Evolutionary conservation across 2,329 filamentous ascomycete species (phyloP).

Genomic region (Rhynchosporium graminicola): DNA sequence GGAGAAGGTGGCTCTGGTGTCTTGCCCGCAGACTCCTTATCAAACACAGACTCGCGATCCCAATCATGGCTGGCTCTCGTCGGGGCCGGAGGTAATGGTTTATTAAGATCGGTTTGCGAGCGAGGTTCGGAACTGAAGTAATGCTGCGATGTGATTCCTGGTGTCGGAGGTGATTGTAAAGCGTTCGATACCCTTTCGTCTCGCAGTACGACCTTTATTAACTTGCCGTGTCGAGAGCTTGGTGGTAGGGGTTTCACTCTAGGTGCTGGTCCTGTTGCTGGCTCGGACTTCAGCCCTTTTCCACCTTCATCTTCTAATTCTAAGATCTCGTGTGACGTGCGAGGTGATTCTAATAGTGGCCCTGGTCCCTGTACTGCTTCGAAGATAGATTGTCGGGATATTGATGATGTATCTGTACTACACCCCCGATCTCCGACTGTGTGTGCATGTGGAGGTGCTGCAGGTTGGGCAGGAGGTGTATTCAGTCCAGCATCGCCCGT

Average conservation of each 20-base stretch:
- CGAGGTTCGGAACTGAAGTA: conserved; percentile 32
- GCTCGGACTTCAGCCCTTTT: conserved; percentile 39
- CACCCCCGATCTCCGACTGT: conserved; percentile 46
- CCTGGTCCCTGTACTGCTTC: conserved; percentile 51
- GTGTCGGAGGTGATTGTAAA: conserved; percentile 37
- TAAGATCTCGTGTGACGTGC: conserved; percentile 59
- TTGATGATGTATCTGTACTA: conserved; percentile 59
- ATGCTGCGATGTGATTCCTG: conserved; percentile 30
- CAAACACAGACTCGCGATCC: conserved; percentile 51
- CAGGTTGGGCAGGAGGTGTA: conserved; percentile 36
- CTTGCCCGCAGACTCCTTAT: conserved; percentile 55
- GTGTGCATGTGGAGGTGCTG: conserved; percentile 38
- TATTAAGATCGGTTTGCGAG: conserved; percentile 56
- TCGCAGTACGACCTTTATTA: conserved; percentile 57
- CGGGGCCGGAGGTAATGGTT: conserved; percentile 61
- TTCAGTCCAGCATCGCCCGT: conserved; percentile 61
- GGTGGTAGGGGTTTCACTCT: conserved; percentile 74
- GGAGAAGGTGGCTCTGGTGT: conserved; percentile 47
- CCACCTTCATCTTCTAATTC: conserved; percentile 53
- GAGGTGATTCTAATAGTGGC: conserved; percentile 49
- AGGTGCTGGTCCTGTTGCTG: conserved; percentile 45
- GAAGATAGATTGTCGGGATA: conserved; percentile 60
- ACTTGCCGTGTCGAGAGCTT: conserved; percentile 76
- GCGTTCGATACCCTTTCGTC: conserved; percentile 43
- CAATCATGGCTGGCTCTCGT: conserved; percentile 47